Base-by-base conservation (phyloP, 495 filamentous ascomycete genomes). In the Aspergillus ostianus region DNA sequence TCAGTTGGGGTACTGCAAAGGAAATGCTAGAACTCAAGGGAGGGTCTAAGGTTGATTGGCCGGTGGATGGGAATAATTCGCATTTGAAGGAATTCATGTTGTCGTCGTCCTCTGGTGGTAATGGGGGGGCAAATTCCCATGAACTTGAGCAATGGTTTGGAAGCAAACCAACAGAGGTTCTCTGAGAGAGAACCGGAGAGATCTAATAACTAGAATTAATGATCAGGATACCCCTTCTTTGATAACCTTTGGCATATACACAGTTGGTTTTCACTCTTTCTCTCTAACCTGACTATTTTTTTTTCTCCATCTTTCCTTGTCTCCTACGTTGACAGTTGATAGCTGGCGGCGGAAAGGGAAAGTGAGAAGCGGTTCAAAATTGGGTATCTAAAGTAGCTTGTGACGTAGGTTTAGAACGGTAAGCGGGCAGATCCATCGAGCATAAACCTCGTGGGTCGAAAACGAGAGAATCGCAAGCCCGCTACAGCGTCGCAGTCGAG, bases 1-100 rank as follows among this genome's bases (percentile, higher is more conserved):
- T 97, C 61, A 94, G 91, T 67, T 98, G 94, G 94, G 89, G 90
- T 7, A 97, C 94, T 0, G 90, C 88, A 10, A 98, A 92, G 70
- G 92, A 97, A 69, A 84, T 97, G 85, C 70, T 98, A 1, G 95
- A 98, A 58, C 70, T 78, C 27, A 82, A 82, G 55, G 82, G 73
- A 2, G 80, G 84, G 15, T 76, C 85, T 32, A 87, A 82, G 59
- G 89, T 95, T 1, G 92, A 97, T 44, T 98, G 94, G 94, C 90
- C 91, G 0, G 77, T 72, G 13, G 86, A 88, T 0, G 86, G 88
- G 46, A 90, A 86, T 19, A 82, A 80, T 29, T 82, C 82, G 65
- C 82, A 83, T 58, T 67, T 98, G 63, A 91, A 86, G 36, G 87
- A 93, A 57, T 97, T 89, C 64, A 87, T 96, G 7, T 52, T 75